phyloP scores from a whole-genome alignment of 2,329 filamentous ascomycete genomes.

The Monilinia fructicola region DNA sequence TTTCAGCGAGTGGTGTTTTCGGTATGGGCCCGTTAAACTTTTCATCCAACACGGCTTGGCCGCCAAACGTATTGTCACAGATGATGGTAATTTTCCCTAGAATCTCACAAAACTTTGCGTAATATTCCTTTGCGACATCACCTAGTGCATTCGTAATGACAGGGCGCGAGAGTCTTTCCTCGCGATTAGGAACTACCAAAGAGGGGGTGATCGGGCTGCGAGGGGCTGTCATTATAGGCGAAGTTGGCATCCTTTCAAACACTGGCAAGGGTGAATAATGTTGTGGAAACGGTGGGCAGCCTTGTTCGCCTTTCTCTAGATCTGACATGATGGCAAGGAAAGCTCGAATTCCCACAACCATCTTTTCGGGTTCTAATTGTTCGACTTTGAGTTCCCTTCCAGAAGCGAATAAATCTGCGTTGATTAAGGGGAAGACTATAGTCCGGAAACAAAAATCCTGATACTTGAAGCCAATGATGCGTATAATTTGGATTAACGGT shows the following conservation, averaged over 20 bases:
- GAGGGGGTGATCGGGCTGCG: constrained; percentile 29
- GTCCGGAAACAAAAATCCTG: constrained; percentile 90
- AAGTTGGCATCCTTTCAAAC: constrained; percentile 50
- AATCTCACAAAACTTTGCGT: constrained; percentile 89
- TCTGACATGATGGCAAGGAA: constrained; percentile 93
- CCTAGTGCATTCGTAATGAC: constrained; percentile 63
- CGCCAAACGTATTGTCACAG: constrained; percentile 95
- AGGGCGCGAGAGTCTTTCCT: constrained; percentile 66
- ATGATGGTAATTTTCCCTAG: constrained; percentile 93
- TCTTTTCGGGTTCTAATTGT: constrained; percentile 90
- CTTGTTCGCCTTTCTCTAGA: constrained; percentile 77
- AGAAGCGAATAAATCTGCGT: constrained; percentile 80
- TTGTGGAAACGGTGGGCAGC: constrained; percentile 79
- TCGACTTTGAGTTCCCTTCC: constrained; percentile 67
- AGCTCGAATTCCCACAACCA: constrained; percentile 94
- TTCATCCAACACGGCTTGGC: constrained; percentile 91
- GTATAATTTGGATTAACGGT: constrained; percentile 87
- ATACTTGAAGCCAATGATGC: constrained; percentile 90
- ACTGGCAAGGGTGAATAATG: constrained; percentile 50
- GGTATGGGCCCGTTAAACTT: constrained; percentile 86
- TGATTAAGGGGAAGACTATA: constrained; percentile 93
- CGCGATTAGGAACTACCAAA: constrained; percentile 43
- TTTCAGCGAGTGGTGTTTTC: constrained; percentile 92
- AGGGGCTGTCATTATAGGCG: constrained; percentile 49
- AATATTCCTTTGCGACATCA: constrained; percentile 80